Percentiles rank a stretch among this genome's conserved stretches.
phyloP scores from a whole-genome alignment of 2,329 filamentous ascomycete genomes.

The Claviceps citrina region DNA sequence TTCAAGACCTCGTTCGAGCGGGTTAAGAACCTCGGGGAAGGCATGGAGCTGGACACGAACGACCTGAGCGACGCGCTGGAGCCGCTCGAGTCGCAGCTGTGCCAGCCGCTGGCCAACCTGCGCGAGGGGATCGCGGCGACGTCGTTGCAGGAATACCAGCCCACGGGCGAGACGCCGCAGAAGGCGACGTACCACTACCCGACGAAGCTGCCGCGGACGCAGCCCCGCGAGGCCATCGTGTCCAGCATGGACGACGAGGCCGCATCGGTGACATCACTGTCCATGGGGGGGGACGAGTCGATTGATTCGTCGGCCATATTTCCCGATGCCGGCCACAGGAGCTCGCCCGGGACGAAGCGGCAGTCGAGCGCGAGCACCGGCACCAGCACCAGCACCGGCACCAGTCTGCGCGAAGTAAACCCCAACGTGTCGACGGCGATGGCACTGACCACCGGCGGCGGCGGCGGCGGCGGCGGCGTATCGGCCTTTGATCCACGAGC shows the following conservation, averaged over 20 bases:
- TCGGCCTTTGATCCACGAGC: slow-evolving; percentile 27
- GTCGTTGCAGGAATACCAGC: slow-evolving; percentile 60
- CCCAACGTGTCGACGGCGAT: slow-evolving; percentile 31
- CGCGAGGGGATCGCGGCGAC: slow-evolving; percentile 51
- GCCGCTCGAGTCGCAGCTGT: slow-evolving; percentile 43
- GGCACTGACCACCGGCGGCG: not conserved
- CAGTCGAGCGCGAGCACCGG: slow-evolving; percentile 16
- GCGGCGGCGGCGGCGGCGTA: slow-evolving; percentile 8
- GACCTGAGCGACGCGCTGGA: slow-evolving; percentile 45
- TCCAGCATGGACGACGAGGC: slow-evolving; percentile 22
- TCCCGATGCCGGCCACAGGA: slow-evolving; percentile 11
- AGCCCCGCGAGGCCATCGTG: slow-evolving; percentile 29
- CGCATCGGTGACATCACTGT: not conserved
- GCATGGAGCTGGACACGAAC: slow-evolving; percentile 46
- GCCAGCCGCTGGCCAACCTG: slow-evolving; percentile 55
- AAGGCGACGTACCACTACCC: slow-evolving; percentile 73
- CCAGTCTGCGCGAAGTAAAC: slow-evolving; percentile 41
- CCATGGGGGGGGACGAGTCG: not conserved
- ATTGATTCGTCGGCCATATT: slow-evolving; percentile 23
- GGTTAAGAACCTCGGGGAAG: slow-evolving; percentile 51
- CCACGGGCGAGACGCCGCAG: slow-evolving; percentile 75
- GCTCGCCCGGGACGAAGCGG: slow-evolving; percentile 11
- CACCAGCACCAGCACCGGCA: slow-evolving; percentile 26
- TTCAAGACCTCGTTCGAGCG: slow-evolving; percentile 54
- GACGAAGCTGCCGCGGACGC: slow-evolving; percentile 60